These are phyloP conservation scores for Apiotrichum siamense DNA, from an alignment of 1,284 basidiomycete species.

Conservation along the genomic window DNA sequence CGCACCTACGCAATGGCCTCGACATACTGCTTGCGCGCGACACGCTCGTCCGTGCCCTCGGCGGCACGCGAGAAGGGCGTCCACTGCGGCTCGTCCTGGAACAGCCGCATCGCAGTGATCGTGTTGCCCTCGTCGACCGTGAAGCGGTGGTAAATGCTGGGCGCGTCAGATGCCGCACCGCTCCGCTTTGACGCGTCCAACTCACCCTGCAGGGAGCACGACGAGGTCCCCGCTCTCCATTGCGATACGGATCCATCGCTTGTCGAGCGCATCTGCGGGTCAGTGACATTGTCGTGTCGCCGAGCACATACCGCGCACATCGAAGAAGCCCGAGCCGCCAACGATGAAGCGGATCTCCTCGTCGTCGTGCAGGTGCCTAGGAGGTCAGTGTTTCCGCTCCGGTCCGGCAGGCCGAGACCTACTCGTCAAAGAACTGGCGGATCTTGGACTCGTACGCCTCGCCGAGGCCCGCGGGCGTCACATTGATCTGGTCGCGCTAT, in stretches of 20 bases:
- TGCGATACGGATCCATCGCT: conserved; percentile 67
- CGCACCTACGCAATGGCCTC: conserved; percentile 8
- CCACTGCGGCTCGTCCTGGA: conserved; percentile 88
- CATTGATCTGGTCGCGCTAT: conserved; percentile 61
- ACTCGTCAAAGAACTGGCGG: conserved; percentile 75
- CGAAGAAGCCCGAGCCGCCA: conserved; percentile 75
- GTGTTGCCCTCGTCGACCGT: conserved; percentile 65
- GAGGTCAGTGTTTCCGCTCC: background rate
- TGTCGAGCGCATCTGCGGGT: conserved; percentile 42
- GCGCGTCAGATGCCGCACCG: background rate
- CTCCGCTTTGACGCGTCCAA: background rate
- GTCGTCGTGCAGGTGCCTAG: conserved; percentile 80
- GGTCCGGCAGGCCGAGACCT: conserved; percentile 30
- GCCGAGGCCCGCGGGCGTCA: conserved; percentile 66
- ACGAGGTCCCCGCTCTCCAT: conserved; percentile 65
- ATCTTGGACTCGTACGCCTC: conserved; percentile 71
- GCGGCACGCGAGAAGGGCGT: conserved; percentile 61
- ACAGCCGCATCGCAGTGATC: conserved; percentile 68
- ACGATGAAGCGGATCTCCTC: conserved; percentile 84
- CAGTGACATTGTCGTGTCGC: background rate
- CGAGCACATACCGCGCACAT: conserved; percentile 59
- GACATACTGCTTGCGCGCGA: conserved; percentile 60
- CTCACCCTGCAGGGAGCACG: conserved; percentile 61
- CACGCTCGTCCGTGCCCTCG: conserved; percentile 58
- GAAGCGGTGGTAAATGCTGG: conserved; percentile 73